These are phyloP conservation scores for Furcasterigmium sp. DNA, from an alignment of 2,329 filamentous ascomycete genomes.

Conservation along the genomic window DNA sequence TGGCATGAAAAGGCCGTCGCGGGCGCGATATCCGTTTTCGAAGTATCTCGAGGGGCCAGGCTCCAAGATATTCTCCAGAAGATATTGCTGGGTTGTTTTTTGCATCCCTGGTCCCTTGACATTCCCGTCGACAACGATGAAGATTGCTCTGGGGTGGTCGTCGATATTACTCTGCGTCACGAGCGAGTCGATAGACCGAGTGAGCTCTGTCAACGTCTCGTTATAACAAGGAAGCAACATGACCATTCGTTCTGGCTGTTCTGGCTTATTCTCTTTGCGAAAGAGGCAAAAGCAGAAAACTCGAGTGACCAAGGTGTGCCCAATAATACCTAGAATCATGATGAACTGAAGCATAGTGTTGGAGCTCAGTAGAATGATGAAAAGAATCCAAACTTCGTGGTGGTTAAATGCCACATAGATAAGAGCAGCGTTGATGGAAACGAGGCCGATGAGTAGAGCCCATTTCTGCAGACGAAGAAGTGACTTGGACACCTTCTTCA, in stretches of 20 bases:
- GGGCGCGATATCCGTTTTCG: slow-evolving; percentile 37
- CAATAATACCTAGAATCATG: slow-evolving; percentile 33
- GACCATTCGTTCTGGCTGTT: slow-evolving; percentile 35
- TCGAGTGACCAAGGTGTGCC: slow-evolving; percentile 22
- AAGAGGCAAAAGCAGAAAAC: slow-evolving; percentile 21
- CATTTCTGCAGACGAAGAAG: slow-evolving; percentile 33
- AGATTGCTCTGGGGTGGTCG: slow-evolving; percentile 34
- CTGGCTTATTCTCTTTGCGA: slow-evolving; percentile 22
- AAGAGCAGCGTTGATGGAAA: slow-evolving; percentile 25
- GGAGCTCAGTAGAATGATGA: slow-evolving; percentile 39
- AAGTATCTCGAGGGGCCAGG: slow-evolving; percentile 25
- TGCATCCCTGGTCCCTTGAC: slow-evolving; percentile 39
- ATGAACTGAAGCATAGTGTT: slow-evolving; percentile 35
- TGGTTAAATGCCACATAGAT: slow-evolving; percentile 30
- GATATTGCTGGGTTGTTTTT: slow-evolving; percentile 41
- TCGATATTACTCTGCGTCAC: slow-evolving; percentile 36
- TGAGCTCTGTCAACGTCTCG: slow-evolving; percentile 37
- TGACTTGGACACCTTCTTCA: slow-evolving; percentile 29
- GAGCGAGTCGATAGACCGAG: slow-evolving; percentile 38
- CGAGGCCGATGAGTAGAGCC: slow-evolving; percentile 28
- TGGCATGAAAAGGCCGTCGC: slow-evolving; percentile 40
- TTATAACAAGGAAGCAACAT: slow-evolving; percentile 44
- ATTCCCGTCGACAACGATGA: slow-evolving; percentile 43
- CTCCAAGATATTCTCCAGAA: slow-evolving; percentile 39
- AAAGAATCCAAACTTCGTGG: slow-evolving; percentile 35